These are phyloP conservation scores for Bruguiera hainesii DNA, from an alignment of 441 rosid genomes.

Conservation along the genomic window DNA sequence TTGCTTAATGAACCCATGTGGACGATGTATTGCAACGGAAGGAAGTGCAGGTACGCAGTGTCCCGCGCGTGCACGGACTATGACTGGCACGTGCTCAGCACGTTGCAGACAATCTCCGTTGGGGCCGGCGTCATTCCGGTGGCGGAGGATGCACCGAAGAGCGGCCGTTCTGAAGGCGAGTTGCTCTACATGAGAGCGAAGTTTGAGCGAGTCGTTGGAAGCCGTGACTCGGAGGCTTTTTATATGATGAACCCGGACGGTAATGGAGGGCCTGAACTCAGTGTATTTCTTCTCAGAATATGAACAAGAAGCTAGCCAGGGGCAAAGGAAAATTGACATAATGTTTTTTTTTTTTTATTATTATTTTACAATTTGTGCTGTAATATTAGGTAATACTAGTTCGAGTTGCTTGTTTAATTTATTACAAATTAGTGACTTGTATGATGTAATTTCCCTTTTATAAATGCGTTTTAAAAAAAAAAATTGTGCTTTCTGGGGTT, in stretches of 20 bases:
- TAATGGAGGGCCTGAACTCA: conserved; percentile 85
- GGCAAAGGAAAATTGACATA: not conserved
- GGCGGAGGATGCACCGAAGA: conserved; percentile 47
- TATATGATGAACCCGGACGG: conserved; percentile 95
- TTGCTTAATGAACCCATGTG: conserved; percentile 65
- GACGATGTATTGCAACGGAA: conserved; percentile 89
- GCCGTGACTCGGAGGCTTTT: conserved; percentile 93
- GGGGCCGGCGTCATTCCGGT: conserved; percentile 85
- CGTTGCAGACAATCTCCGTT: conserved; percentile 64
- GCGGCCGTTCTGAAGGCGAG: conserved; percentile 52
- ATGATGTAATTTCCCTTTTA: conserved; percentile 5
- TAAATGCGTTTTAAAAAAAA: not conserved
- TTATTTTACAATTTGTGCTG: not conserved
- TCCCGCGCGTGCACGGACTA: conserved; percentile 55
- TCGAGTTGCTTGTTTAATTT: conserved; percentile 15
- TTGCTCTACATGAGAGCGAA: conserved; percentile 82
- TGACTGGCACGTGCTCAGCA: conserved; percentile 70
- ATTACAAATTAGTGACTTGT: not conserved
- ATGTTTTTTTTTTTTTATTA: not conserved
- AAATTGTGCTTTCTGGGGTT: not conserved
- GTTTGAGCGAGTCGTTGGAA: conserved; percentile 84
- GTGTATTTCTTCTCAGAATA: conserved; percentile 75
- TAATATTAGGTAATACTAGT: conserved; percentile 4
- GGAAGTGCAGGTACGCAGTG: conserved; percentile 69
- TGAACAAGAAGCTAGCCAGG: conserved; percentile 15